Evolutionary conservation across 371 early-diverging fungal species (phyloP).

Genomic region (Mortierella sp.): DNA sequence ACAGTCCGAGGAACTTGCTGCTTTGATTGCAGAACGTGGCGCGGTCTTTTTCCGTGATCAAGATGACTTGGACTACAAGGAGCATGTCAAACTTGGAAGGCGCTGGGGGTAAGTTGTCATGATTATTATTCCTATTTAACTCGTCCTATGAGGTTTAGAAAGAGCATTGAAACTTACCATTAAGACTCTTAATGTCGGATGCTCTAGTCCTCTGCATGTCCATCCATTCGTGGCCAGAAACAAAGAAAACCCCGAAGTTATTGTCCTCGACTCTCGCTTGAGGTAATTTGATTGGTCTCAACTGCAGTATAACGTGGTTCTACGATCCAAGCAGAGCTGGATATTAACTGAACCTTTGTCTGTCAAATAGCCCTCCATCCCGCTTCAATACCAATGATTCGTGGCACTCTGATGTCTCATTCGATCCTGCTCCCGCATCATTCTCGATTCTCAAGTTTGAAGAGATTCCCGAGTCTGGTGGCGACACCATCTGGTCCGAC

Average conservation of each 20-base stretch:
- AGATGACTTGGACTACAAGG: constrained; percentile 61
- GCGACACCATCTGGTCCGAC: constrained; percentile 69
- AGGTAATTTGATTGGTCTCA: neutral
- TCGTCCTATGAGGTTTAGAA: too few species aligned
- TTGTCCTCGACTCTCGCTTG: constrained; percentile 45
- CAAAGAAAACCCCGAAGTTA: constrained; percentile 46
- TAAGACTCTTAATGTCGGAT: neutral
- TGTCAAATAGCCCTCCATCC: constrained; percentile 11
- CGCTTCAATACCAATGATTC: constrained; percentile 57
- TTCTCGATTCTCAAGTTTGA: constrained; percentile 68
- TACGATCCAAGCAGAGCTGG: neutral
- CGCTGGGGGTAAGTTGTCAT: constrained; percentile 57
- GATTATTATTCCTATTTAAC: neutral
- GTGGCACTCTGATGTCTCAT: constrained; percentile 74
- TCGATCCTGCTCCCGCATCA: constrained; percentile 68
- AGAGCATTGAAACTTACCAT: constrained; percentile 12
- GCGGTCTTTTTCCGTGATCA: constrained; percentile 75
- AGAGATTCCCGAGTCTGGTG: constrained; percentile 65
- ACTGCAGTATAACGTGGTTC: neutral
- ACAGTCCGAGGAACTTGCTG: constrained; percentile 67
- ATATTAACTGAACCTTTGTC: neutral
- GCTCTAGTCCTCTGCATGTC: constrained; percentile 59
- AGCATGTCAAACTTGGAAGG: constrained; percentile 63
- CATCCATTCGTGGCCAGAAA: constrained; percentile 62
- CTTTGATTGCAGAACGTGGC: constrained; percentile 69